A percentile compares a stretch with the other conserved stretches of the same genome.
Conservation (phyloP, 768 basidiomycete genomes). For the Tylopilus felleus region DNA sequence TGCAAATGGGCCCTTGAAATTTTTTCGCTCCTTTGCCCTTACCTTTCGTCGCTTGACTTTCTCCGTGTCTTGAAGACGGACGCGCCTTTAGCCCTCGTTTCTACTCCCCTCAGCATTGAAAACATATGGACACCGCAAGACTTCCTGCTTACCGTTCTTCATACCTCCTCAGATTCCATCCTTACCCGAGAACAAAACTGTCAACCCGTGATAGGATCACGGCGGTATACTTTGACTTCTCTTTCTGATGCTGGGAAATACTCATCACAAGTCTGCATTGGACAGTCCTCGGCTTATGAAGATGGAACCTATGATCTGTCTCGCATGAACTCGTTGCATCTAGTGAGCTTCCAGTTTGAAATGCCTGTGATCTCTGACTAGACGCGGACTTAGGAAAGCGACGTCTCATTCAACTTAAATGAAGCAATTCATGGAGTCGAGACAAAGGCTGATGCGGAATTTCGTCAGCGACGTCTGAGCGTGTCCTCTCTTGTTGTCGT, state of each 20-base stretch:
- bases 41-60: slow-evolving; percentile 2
- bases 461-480: slow-evolving; percentile 13
- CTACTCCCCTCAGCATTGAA: background rate
- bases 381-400: slow-evolving; percentile 11
- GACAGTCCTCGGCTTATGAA: slow-evolving; percentile 11
- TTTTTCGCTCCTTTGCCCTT: background rate
- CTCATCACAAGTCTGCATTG: slow-evolving; percentile 1
- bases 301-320: background rate
- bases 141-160: slow-evolving; percentile 30
- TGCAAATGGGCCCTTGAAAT: slow-evolving; percentile 12
- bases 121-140: slow-evolving; percentile 12
- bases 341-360: slow-evolving; percentile 4
- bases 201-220: slow-evolving; percentile 24
- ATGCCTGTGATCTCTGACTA: background rate
- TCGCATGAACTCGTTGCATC: background rate
- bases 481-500: slow-evolving; percentile 24
- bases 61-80: slow-evolving; percentile 1
- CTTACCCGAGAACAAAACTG: slow-evolving; percentile 25
- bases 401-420: background rate
- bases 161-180: slow-evolving; percentile 27
- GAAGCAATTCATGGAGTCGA: slow-evolving; percentile 9
- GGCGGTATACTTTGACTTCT: slow-evolving; percentile 15
- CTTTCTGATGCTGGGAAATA: slow-evolving; percentile 5
- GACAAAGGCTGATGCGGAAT: background rate
- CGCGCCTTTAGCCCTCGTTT: background rate